Evolutionary conservation across 495 filamentous ascomycete species (phyloP).

Genomic region (Mytilinidion resinicola): DNA sequence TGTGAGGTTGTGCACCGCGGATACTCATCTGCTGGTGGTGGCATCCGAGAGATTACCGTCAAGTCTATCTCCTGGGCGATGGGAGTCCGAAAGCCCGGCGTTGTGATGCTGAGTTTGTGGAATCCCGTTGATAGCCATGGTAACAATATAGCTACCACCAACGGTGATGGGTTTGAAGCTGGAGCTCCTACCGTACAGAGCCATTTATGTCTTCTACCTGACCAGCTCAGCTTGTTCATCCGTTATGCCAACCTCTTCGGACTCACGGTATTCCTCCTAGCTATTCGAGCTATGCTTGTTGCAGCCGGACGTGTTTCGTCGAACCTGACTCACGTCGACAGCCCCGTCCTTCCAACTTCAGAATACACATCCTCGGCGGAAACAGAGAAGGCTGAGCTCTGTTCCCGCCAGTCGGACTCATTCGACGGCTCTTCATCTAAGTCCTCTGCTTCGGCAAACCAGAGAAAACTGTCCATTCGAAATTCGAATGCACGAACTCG

Average conservation of each 20-base stretch:
- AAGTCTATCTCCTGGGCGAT: constrained; percentile 93
- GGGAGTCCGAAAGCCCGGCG: constrained; percentile 87
- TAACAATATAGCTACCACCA: constrained; percentile 38
- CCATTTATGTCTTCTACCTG: constrained; percentile 85
- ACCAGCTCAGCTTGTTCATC: constrained; percentile 76
- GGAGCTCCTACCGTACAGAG: constrained; percentile 61
- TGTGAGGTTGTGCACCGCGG: constrained; percentile 77
- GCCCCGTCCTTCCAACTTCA: constrained; percentile 14
- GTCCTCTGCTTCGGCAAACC: constrained; percentile 22
- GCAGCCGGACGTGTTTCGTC: constrained; percentile 5
- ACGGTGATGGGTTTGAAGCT: constrained; percentile 2
- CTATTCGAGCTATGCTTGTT: constrained; percentile 54
- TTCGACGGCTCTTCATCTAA: constrained; percentile 14
- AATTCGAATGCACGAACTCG: constrained; percentile 19
- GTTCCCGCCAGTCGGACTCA: not conserved
- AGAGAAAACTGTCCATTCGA: constrained; percentile 16
- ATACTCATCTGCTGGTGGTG: constrained; percentile 53
- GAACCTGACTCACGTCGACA: not conserved
- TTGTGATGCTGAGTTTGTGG: constrained; percentile 82
- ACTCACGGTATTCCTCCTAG: constrained; percentile 54
- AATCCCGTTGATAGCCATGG: constrained; percentile 72
- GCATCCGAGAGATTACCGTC: constrained; percentile 83
- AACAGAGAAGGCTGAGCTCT: constrained; percentile 20
- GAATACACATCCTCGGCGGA: constrained; percentile 22
- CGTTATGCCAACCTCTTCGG: constrained; percentile 60